Conservation (phyloP, 805 yeast species). For the Hanseniaspora valbyensis region DNA sequence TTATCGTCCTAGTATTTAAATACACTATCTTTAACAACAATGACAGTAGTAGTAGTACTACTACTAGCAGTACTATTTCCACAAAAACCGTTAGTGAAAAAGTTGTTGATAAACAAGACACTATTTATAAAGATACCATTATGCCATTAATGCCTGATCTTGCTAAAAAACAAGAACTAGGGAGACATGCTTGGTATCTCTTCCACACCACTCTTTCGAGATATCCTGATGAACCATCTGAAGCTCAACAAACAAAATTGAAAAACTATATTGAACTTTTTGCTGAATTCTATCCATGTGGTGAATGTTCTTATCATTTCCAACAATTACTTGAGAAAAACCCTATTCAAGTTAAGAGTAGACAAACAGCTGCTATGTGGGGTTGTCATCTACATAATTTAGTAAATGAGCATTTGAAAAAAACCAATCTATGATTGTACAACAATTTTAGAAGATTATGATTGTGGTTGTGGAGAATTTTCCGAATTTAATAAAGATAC, state of each 20-base stretch:
- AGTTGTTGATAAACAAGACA: conserved; percentile 1
- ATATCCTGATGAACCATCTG: conserved; percentile 73
- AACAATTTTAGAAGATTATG: conserved; percentile 76
- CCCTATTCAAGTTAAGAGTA: conserved; percentile 74
- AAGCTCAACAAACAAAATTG: conserved; percentile 52
- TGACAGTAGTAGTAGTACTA: neutral
- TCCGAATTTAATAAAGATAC: conserved; percentile 22
- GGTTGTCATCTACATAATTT: conserved; percentile 87
- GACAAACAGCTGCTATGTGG: conserved; percentile 85
- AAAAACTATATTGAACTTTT: conserved; percentile 56
- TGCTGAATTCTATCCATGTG: conserved; percentile 92
- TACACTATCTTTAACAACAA: conserved; percentile 2
- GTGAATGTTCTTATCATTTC: conserved; percentile 92
- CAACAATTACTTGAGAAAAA: conserved; percentile 50
- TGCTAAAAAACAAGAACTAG: conserved; percentile 56
- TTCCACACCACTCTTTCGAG: conserved; percentile 87
- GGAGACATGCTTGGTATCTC: conserved; percentile 83
- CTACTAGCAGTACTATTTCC: neutral
- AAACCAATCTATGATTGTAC: conserved; percentile 75
- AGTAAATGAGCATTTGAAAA: conserved; percentile 62
- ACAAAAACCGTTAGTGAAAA: neutral
- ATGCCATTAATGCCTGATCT: conserved; percentile 94
- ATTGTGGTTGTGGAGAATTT: conserved; percentile 92
- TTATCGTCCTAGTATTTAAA: conserved; percentile 7
- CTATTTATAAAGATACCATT: conserved; percentile 30